Evolutionary conservation across 306 rosid species (phyloP), one percentile per base, ranked within the genome.

Genomic region (Inga laurina): DNA sequence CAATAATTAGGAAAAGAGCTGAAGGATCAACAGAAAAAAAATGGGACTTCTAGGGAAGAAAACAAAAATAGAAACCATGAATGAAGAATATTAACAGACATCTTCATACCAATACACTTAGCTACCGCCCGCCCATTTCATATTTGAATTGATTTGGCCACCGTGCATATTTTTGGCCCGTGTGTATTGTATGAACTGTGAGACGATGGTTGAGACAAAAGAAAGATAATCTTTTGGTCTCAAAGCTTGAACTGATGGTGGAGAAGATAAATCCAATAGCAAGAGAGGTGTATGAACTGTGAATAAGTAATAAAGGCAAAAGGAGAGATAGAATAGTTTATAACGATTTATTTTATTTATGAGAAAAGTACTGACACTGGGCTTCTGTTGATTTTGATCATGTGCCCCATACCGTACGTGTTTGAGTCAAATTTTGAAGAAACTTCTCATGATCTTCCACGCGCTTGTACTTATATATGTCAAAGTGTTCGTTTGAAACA

Each of bases 111-210:
- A 14, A 67, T 14, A 30, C 83, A 76, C 7, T 3, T 27, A 27
- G 30, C 66, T 37, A 54, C 30, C 59, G 30, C 70, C 46, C 10
- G 85, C 83, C 90, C 86, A 85, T 88, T 66, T 82, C 84, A 84
- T 82, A 49, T 49, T 15, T 18, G 56, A 49, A 49, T 49, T 49
- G 12, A 65, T 61, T 7, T 8, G 65, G 0, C 83, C 54, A 76
- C 8, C 41, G 46, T 79, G 79, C 8, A 1, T 19, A 7, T 49
- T 12, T 27, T 27, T 27, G 30, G 30, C 30, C 30, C 30, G 30
- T 27, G 30, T 27, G 30, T 27, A 27, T 27, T 27, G 30, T 56
- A 56, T 56, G 64, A 56, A 21, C 8, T 56, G 24, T 21, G 12
- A 21, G 10, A 56, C 0, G 27, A 56, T 1, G 11, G 11, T 56